phyloP scores from a whole-genome alignment of 2,329 filamentous ascomycete species.

The Nothomitra cinnamomea region DNA sequence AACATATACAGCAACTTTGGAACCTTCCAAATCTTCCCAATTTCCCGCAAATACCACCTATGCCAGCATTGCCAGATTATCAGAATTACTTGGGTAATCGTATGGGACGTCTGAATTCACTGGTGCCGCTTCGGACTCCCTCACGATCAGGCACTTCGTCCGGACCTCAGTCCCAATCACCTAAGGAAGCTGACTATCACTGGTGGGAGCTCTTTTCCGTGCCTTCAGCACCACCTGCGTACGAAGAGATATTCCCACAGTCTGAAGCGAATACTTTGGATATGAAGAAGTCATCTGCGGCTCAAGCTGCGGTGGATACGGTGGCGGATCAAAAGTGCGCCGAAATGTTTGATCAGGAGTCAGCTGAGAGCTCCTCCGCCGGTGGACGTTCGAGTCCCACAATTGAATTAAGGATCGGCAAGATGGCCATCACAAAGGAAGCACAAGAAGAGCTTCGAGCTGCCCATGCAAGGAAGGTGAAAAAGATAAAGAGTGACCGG shows the following conservation, averaged over 20 bases:
- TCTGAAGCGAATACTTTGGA: constrained; percentile 28
- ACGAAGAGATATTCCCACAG: constrained; percentile 60
- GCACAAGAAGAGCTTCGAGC: constrained; percentile 29
- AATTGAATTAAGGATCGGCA: constrained; percentile 19
- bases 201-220: constrained; percentile 54
- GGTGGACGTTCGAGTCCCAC: background rate
- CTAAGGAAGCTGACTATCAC: constrained; percentile 33
- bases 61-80: constrained; percentile 52
- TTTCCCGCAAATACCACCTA: constrained; percentile 30
- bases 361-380: constrained; percentile 12
- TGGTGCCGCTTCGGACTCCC: constrained; percentile 48
- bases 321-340: constrained; percentile 18
- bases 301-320: constrained; percentile 33
- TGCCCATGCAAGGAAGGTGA: constrained; percentile 30
- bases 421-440: constrained; percentile 25
- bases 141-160: constrained; percentile 32
- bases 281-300: constrained; percentile 40
- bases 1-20: constrained; percentile 59
- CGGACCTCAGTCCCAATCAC: constrained; percentile 22
- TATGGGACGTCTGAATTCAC: constrained; percentile 53
- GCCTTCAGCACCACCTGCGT: constrained; percentile 48
- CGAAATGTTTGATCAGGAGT: constrained; percentile 23
- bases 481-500: constrained; percentile 30
- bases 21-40: constrained; percentile 37
- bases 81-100: constrained; percentile 47